Evolutionary conservation across 1,284 basidiomycete species (phyloP), one percentile per base, ranked within the genome.

Genomic region (Malassezia furfur): DNA sequence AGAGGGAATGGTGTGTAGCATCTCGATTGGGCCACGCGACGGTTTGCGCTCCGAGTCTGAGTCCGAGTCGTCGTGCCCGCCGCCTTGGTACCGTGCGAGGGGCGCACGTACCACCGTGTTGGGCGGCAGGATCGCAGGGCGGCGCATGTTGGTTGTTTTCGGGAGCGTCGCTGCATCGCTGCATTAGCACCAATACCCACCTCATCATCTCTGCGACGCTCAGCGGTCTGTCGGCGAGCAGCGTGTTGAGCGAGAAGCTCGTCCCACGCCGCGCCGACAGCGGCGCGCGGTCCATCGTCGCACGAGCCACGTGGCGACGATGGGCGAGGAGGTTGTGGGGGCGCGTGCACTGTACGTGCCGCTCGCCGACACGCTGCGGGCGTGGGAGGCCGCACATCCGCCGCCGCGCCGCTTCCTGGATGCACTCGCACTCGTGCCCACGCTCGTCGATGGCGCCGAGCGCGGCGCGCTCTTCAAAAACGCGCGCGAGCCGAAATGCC

Each of bases 281-380:
- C 35, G 50, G 30, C 35, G 43, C 12, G 2, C 31, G 3, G 11
- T 36, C n/a, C 45, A 47, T 47, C 45, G 45, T 47, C n/a, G 22
- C 11, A 9, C 9, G 12, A 47, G 19, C 45, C 45, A 47, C 45
- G 32, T 32, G 31, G 32, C 45, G 1, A 31, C 31, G 21, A 47
- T 46, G 51, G 36, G 14, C 51, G 51, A 38, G 15, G 40, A 40
- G 19, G 34, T 10, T 14, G 49, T 43, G 15, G 49, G 53, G 53
- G 48, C 43, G 9, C 36, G 28, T n/a, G 40, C 54, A 25, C 44
- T 46, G 34, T 50, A 45, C 19, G 21, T 9, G 39, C 54, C 54
- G 22, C 40, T 57, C 19, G 17, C 17, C 22, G 37, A 5, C 9
- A 40, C 44, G 31, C 44, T 47, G 8, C 21, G n/a, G 19, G 41